These are phyloP conservation scores for Solidago caesia DNA, from an alignment of 129 eudicot genomes.

Conservation along the genomic window DNA sequence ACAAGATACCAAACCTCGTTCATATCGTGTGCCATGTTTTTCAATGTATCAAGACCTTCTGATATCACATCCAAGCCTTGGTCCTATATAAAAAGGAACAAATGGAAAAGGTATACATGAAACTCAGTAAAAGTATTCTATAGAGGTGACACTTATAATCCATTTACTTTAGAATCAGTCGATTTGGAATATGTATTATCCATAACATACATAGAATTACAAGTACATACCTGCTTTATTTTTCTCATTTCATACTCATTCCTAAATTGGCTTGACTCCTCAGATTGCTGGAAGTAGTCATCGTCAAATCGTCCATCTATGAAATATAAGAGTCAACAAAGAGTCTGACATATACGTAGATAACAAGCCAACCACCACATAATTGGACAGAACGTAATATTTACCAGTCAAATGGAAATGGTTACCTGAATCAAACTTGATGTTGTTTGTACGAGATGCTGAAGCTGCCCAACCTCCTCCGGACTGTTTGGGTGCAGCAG, in stretches of 20 bases:
- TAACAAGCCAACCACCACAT: conserved; percentile 7
- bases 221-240: conserved; percentile 70
- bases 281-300: conserved; percentile 82
- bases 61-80: conserved; percentile 69
- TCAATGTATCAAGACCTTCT: conserved; percentile 67
- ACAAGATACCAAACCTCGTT: conserved; percentile 66
- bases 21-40: conserved; percentile 81
- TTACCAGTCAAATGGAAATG: background rate
- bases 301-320: conserved; percentile 76
- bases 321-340: conserved; percentile 13
- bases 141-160: conserved; percentile 7
- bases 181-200: background rate
- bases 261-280: conserved; percentile 83
- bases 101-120: conserved; percentile 8
- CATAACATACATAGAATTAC: conserved; percentile 5
- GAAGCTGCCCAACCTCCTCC: conserved; percentile 84
- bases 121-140: background rate
- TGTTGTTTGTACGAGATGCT: conserved; percentile 73
- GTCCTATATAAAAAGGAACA: conserved; percentile 37
- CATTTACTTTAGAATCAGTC: background rate
- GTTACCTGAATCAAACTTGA: conserved; percentile 82
- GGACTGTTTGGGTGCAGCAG: conserved; percentile 73
- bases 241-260: conserved; percentile 92
- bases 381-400: conserved; percentile 5
- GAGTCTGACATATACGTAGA: background rate